Conservation (phyloP, 1,284 basidiomycete genomes). For the Albatrellus sp. region DNA sequence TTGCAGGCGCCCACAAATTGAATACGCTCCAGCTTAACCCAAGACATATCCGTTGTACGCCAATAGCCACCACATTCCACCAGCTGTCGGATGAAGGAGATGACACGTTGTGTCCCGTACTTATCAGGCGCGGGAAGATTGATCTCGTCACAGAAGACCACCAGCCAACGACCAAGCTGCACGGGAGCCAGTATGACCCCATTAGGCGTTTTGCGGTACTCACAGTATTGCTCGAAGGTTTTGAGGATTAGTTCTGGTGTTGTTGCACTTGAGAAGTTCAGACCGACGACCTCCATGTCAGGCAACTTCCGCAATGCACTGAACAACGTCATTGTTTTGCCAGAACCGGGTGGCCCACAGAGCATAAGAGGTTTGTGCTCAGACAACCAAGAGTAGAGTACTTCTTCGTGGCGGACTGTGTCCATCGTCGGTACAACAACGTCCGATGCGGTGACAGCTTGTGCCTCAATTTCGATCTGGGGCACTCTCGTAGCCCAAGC, state of each 20-base stretch:
- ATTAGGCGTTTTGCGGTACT: conserved; percentile 96
- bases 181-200: conserved; percentile 89
- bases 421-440: conserved; percentile 98
- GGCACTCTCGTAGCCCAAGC: conserved; percentile 91
- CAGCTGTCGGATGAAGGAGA: conserved; percentile 95
- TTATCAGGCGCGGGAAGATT: conserved; percentile 96
- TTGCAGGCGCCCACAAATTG: conserved; percentile 99
- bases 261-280: conserved; percentile 99
- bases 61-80: conserved; percentile 95
- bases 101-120: conserved; percentile 97
- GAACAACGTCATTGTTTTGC: conserved; percentile 99
- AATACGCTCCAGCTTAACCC: conserved; percentile 96
- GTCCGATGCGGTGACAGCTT: conserved; percentile 90
- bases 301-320: conserved; percentile 95
- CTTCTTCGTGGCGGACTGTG: conserved; percentile 97
- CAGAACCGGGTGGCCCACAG: conserved; percentile 97
- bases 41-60: conserved; percentile 89
- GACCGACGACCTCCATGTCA: conserved; percentile 97
- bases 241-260: conserved; percentile 97
- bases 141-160: conserved; percentile 99
- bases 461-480: conserved; percentile 92
- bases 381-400: conserved; percentile 96
- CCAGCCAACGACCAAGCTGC: conserved; percentile 96
- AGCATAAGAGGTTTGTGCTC: conserved; percentile 99
- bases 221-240: conserved; percentile 99